phyloP scores from a whole-genome alignment of 805 yeast species.

The Wickerhamiella spandovensis region DNA sequence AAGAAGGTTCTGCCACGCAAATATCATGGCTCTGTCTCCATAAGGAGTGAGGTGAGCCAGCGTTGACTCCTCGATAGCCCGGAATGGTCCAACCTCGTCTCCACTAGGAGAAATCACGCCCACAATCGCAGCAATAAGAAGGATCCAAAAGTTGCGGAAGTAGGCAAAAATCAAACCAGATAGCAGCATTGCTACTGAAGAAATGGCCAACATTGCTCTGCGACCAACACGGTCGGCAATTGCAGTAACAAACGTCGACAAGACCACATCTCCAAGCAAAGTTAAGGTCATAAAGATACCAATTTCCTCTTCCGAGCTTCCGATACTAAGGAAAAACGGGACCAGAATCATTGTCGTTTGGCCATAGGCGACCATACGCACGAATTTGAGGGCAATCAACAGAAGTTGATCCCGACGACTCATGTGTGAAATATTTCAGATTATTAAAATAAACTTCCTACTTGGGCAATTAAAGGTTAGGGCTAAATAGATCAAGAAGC shows the following conservation, averaged over 20 bases:
- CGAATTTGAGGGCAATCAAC: slow-evolving; percentile 54
- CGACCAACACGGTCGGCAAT: slow-evolving; percentile 63
- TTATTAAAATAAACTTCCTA: neutral
- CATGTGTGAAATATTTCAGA: neutral
- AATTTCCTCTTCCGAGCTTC: slow-evolving; percentile 41
- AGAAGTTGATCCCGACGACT: slow-evolving; percentile 38
- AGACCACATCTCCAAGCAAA: slow-evolving; percentile 59
- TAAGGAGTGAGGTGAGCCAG: slow-evolving; percentile 55
- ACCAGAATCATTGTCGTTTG: slow-evolving; percentile 68
- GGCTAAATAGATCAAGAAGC: neutral
- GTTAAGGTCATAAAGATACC: slow-evolving; percentile 78
- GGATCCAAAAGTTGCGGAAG: slow-evolving; percentile 37
- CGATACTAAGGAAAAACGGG: slow-evolving; percentile 43
- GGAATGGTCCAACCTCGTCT: slow-evolving; percentile 83
- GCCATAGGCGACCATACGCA: slow-evolving; percentile 64
- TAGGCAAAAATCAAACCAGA: slow-evolving; percentile 57
- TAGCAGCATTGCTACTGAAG: slow-evolving; percentile 51
- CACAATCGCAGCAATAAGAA: slow-evolving; percentile 57
- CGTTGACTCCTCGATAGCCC: slow-evolving; percentile 71
- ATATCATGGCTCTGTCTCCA: slow-evolving; percentile 46
- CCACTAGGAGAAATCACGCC: slow-evolving; percentile 88
- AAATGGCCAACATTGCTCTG: slow-evolving; percentile 45
- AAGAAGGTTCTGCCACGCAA: slow-evolving; percentile 58
- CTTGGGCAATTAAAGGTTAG: neutral
- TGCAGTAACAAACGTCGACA: slow-evolving; percentile 64